A percentile compares a stretch with the other conserved stretches of the same genome.
These are phyloP conservation scores for Pelargonium cotyledonis DNA, from an alignment of 441 rosid species.

Conservation along the genomic window DNA sequence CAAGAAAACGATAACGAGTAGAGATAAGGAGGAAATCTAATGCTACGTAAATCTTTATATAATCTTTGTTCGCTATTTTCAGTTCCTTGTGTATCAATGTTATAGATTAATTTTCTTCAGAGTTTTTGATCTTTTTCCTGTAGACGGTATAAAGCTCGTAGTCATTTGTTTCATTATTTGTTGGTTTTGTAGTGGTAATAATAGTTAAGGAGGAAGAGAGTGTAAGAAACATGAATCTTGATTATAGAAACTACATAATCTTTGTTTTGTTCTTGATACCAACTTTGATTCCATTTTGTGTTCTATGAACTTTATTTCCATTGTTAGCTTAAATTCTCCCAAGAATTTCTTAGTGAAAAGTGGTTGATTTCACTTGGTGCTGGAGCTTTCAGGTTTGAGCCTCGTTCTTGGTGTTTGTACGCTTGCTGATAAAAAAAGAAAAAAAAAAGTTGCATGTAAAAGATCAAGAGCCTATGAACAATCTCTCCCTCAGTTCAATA, in stretches of 20 bases:
- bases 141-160: conserved; percentile 8
- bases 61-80: not conserved
- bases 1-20: conserved; percentile 32
- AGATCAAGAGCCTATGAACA: too few relatives aligned
- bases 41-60: not conserved
- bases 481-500: too few relatives aligned
- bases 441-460: too few relatives aligned
- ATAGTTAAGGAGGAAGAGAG: conserved; percentile 20
- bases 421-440: too few relatives aligned
- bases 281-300: not conserved
- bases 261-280: not conserved
- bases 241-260: conserved; percentile 27
- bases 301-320: too few relatives aligned
- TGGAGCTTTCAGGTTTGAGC: too few relatives aligned
- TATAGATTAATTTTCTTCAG: not conserved
- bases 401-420: too few relatives aligned
- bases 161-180: conserved; percentile 22
- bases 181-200: conserved; percentile 25
- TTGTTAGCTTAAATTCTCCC: too few relatives aligned
- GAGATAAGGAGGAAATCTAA: conserved; percentile 12
- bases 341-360: too few relatives aligned
- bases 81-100: not conserved
- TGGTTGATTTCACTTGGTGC: too few relatives aligned
- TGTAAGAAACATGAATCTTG: conserved; percentile 19
- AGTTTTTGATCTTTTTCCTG: not conserved